Percentiles rank a stretch among this genome's conserved stretches.
These are phyloP conservation scores for Pleurotus cornucopiae DNA, from an alignment of 768 basidiomycete species.

Conservation along the genomic window DNA sequence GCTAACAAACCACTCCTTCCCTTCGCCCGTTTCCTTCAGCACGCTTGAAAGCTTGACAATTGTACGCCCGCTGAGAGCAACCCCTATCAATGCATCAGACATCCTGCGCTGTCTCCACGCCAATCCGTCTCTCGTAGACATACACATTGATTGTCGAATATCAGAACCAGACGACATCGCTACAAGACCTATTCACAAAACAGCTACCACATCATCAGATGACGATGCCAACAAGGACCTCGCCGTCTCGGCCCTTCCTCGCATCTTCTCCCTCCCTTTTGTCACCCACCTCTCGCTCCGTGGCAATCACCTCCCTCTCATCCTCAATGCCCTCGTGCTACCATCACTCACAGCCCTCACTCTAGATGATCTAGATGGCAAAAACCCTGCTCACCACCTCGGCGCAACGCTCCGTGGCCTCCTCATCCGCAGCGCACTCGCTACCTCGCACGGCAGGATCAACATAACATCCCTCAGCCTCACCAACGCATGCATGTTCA, in stretches of 20 bases:
- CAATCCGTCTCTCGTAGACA: conserved; percentile 13
- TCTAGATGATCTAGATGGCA: conserved; percentile 32
- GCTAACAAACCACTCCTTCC: conserved; percentile 21
- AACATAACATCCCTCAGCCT: conserved; percentile 1
- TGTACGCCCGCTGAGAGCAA: conserved; percentile 18
- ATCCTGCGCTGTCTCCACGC: conserved; percentile 15
- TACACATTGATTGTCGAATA: conserved; percentile 22
- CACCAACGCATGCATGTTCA: conserved; percentile 7
- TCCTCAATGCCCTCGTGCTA: conserved; percentile 26
- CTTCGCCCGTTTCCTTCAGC: conserved; percentile 14
- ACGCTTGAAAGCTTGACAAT: conserved; percentile 17
- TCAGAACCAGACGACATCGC: not conserved
- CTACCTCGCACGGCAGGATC: not conserved
- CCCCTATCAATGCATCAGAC: conserved; percentile 17
- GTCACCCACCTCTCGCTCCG: conserved; percentile 26
- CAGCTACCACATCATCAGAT: not conserved
- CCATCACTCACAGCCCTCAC: conserved; percentile 25
- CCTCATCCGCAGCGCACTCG: conserved; percentile 2
- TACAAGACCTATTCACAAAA: not conserved
- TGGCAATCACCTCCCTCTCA: conserved; percentile 27
- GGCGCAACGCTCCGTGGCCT: conserved; percentile 2
- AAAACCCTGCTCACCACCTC: conserved; percentile 4
- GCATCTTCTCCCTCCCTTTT: conserved; percentile 9
- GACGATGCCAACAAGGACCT: not conserved
- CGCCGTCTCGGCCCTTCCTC: not conserved